Conservation (phyloP, 495 filamentous ascomycete genomes). For the Monascus purpureus region DNA sequence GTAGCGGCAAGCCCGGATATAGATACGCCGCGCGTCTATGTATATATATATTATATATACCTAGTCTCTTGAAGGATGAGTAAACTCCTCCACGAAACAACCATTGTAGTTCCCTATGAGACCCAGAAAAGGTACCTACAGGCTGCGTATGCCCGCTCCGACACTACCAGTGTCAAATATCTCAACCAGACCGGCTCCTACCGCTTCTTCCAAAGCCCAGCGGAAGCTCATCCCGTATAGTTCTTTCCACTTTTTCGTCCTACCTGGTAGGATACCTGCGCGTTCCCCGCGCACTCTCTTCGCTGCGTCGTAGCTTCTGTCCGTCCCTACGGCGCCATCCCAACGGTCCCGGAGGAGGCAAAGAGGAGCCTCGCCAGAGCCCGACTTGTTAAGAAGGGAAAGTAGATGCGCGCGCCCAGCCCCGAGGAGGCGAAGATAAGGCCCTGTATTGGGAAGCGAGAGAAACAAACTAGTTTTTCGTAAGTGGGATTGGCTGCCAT, state of each 20-base stretch:
- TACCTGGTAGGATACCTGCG: conserved; percentile 53
- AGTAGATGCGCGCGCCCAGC: conserved; percentile 53
- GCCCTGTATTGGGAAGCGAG: conserved; percentile 59
- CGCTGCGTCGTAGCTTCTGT: conserved; percentile 40
- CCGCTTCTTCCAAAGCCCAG: conserved; percentile 65
- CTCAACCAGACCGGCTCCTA: conserved; percentile 69
- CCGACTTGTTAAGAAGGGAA: conserved; percentile 48
- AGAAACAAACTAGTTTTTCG: conserved; percentile 38
- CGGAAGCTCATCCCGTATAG: conserved; percentile 65
- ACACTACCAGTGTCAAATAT: conserved; percentile 77
- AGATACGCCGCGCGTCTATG: too few species aligned
- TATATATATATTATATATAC: too few species aligned
- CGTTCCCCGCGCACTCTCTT: conserved; percentile 57
- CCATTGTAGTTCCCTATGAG: too few species aligned
- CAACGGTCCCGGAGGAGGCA: conserved; percentile 58
- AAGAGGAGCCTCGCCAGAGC: conserved; percentile 51
- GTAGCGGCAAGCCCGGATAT: too few species aligned
- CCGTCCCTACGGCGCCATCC: conserved; percentile 58
- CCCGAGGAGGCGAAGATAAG: conserved; percentile 57
- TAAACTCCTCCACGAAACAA: too few species aligned
- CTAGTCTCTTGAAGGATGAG: too few species aligned
- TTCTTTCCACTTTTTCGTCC: conserved; percentile 68
- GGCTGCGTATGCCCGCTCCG: conserved; percentile 51
- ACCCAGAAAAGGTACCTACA: too few species aligned
- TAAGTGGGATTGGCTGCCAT: conserved; percentile 10